phyloP scores from a whole-genome alignment of 148 eudicot species.

The Spergularia marina region DNA sequence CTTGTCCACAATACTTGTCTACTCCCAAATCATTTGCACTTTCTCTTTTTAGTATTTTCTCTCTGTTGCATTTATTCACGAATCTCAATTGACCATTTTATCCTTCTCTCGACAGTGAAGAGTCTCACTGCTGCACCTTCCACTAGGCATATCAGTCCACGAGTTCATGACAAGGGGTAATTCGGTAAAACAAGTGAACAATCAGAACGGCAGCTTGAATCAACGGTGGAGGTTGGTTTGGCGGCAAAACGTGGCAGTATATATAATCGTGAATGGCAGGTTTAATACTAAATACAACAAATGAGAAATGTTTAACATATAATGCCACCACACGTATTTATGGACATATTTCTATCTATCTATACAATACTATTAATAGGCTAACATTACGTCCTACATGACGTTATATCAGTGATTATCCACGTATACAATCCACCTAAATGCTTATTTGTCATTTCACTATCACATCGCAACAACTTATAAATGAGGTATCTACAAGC shows the following conservation, averaged over 20 bases:
- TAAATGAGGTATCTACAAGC: too few species aligned
- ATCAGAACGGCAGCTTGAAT: background rate
- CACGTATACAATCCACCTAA: too few species aligned
- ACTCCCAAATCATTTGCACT: conserved; percentile 7
- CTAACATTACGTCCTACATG: too few species aligned
- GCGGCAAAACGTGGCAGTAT: conserved; percentile 30
- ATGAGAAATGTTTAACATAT: too few species aligned
- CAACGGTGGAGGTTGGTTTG: conserved; percentile 21
- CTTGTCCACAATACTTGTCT: conserved; percentile 24
- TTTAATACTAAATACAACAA: background rate
- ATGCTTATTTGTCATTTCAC: too few species aligned
- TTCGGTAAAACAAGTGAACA: background rate
- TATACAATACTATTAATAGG: too few species aligned
- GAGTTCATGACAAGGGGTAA: background rate
- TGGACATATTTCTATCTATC: too few species aligned
- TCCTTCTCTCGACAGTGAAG: background rate
- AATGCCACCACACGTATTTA: too few species aligned
- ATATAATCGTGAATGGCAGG: background rate
- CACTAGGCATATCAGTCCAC: background rate
- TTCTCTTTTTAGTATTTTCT: background rate
- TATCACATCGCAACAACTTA: too few species aligned
- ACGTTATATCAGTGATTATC: too few species aligned
- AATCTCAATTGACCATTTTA: background rate
- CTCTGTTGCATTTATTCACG: background rate
- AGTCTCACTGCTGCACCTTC: background rate